Evolutionary conservation across 768 basidiomycete species (phyloP), one percentile per base, ranked within the genome.

Genomic region (Mycena maculata): DNA sequence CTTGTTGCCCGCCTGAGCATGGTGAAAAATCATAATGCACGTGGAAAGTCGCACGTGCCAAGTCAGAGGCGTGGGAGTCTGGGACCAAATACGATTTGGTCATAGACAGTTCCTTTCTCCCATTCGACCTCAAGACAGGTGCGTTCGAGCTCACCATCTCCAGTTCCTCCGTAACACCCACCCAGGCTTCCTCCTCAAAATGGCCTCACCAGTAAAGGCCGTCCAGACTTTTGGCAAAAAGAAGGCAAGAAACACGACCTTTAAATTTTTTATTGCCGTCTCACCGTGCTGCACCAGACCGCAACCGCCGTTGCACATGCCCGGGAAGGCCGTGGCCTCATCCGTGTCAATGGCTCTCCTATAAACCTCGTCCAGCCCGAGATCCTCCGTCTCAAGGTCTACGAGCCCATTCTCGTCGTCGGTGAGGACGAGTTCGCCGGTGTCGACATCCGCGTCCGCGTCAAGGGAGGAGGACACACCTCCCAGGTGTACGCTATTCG

Each of bases 201-300:
- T 93, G 92, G 88, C 80, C 72, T 81, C 90, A 74, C 86, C 91
- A 77, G 81, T 82, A 72, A 94, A 94, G 85, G 95, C 96, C 85
- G 97, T 99, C 74, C 97, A 98, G 81, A 97, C 95, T 70, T 99
- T 99, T 84, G 97, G 97, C 83, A 99, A 99, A 94, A 99, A 99
- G 92, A 98, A 98, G 93, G 95, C 88, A 79, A 70, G 88, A 22
- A n/a, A 20, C 4, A 20, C 16, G 12, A 16, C 68, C 56, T 41
- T 58, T 59, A n/a, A 47, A 57, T 69, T 41, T 68, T 49, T 50
- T 45, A 15, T 31, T 31, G 18, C 48, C 42, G 33, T 63, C 42
- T 59, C 36, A 56, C 52, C 31, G 57, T 42, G 60, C 45, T 39
- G 55, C 23, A 68, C 65, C 73, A 96, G 97, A 98, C 97, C 77